These are phyloP conservation scores for Skeletonema tropicum DNA, from an alignment of 108 stramenopile species.

Conservation along the genomic window DNA sequence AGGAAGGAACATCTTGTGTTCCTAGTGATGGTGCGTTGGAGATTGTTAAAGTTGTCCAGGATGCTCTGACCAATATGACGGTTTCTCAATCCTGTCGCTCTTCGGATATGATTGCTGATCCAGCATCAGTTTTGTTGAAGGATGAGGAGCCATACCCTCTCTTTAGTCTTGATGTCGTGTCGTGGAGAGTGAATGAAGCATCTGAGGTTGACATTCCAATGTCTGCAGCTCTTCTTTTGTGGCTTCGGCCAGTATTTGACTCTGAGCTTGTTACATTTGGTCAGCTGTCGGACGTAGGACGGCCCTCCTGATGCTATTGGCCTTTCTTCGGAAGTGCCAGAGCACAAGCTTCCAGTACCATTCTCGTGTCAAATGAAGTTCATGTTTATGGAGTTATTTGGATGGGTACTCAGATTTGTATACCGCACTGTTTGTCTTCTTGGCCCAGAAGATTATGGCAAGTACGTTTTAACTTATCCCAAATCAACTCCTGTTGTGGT, in stretches of 20 bases:
- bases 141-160: conserved; percentile 22
- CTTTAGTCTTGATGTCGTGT: conserved; percentile 35
- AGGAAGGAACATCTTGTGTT: conserved; percentile 14
- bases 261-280: conserved; percentile 20
- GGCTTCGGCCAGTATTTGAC: conserved; percentile 39
- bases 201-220: background rate
- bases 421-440: background rate
- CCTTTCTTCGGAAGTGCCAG: conserved; percentile 18
- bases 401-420: background rate
- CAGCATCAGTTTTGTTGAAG: conserved; percentile 12
- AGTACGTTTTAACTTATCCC: conserved; percentile 8
- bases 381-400: conserved; percentile 28
- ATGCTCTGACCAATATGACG: conserved; percentile 27
- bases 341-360: conserved; percentile 25
- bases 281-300: conserved; percentile 15
- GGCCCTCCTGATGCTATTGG: conserved; percentile 22
- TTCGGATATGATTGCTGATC: conserved; percentile 5
- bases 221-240: conserved; percentile 16
- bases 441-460: background rate
- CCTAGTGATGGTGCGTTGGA: conserved; percentile 18
- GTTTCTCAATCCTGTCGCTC: conserved; percentile 18
- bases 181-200: conserved; percentile 16
- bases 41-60: conserved; percentile 12
- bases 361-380: conserved; percentile 20
- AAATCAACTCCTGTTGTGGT: conserved; percentile 10